These are phyloP conservation scores for Parafenestella ontariensis DNA, from an alignment of 2,329 filamentous ascomycete genomes.

Conservation along the genomic window DNA sequence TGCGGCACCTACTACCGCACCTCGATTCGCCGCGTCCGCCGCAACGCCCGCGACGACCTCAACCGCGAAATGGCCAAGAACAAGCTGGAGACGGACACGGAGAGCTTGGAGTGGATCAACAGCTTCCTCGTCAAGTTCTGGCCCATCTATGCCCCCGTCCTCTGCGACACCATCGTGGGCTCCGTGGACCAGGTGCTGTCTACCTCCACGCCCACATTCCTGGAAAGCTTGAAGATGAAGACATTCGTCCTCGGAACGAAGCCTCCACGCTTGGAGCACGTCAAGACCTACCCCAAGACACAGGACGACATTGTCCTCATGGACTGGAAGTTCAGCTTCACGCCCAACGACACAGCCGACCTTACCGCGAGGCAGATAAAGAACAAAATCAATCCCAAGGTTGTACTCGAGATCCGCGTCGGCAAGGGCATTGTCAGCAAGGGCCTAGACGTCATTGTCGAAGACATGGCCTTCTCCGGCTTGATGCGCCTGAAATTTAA, in stretches of 20 bases:
- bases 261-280: constrained; percentile 93
- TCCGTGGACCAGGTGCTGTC: constrained; percentile 96
- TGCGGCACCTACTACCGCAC: constrained; percentile 97
- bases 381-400: constrained; percentile 96
- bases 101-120: constrained; percentile 99
- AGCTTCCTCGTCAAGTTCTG: constrained; percentile 98
- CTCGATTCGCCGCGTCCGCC: constrained; percentile 87
- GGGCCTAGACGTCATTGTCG: constrained; percentile 94
- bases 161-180: constrained; percentile 89
- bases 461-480: constrained; percentile 95
- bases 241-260: constrained; percentile 94
- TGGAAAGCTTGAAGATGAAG: constrained; percentile 92
- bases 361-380: constrained; percentile 89
- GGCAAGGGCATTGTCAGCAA: constrained; percentile 98
- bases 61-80: constrained; percentile 87
- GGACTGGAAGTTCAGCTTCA: constrained; percentile 99
- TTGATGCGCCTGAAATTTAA: constrained; percentile 98
- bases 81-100: constrained; percentile 85
- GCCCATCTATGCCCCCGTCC: constrained; percentile 96
- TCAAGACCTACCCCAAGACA: constrained; percentile 96
- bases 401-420: constrained; percentile 91
- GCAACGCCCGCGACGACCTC: constrained; percentile 95
- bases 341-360: constrained; percentile 90
- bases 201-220: constrained; percentile 86
- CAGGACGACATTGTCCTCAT: constrained; percentile 96